Evolutionary conservation across 2,329 filamentous ascomycete genomes (phyloP).

Genomic region (Phoma herbarum): DNA sequence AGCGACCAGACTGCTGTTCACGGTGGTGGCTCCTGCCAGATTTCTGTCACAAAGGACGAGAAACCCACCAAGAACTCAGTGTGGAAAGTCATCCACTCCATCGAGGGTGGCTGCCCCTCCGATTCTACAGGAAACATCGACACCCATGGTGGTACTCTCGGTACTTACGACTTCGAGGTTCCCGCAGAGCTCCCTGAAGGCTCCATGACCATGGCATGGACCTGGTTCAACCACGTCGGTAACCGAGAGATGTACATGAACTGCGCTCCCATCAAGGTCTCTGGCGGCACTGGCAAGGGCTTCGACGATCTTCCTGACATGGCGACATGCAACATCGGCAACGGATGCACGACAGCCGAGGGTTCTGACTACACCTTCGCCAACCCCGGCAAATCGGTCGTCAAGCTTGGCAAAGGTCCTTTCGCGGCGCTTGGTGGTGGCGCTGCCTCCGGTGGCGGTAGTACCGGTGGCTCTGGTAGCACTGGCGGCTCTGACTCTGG

Average conservation of each 20-base stretch:
- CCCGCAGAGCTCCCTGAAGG: constrained; percentile 78
- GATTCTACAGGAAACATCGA: constrained; percentile 16
- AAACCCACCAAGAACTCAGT: constrained; percentile 70
- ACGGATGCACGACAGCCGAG: constrained; percentile 64
- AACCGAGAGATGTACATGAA: constrained; percentile 98
- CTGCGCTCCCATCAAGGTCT: constrained; percentile 78
- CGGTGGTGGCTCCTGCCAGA: constrained; percentile 89
- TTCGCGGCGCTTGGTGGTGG: constrained; percentile 39
- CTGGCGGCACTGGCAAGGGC: constrained; percentile 59
- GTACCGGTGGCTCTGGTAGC: constrained; percentile 13
- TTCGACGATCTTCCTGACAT: constrained; percentile 72
- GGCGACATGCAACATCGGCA: constrained; percentile 73
- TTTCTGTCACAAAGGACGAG: constrained; percentile 80
- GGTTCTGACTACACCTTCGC: constrained; percentile 62
- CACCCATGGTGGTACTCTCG: constrained; percentile 52
- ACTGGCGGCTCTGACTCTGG: constrained; percentile 12
- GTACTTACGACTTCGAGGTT: constrained; percentile 73
- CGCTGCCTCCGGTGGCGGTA: constrained; percentile 12
- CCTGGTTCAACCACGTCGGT: constrained; percentile 88
- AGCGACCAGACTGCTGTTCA: constrained; percentile 74
- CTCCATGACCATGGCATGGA: constrained; percentile 82
- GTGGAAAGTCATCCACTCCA: constrained; percentile 90
- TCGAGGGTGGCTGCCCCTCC: constrained; percentile 81
- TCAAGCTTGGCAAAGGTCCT: constrained; percentile 31
- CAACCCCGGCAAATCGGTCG: constrained; percentile 68